A percentile compares a stretch with the other conserved stretches of the same genome.
These are phyloP conservation scores for Serendipita sp. DNA, from an alignment of 768 basidiomycete genomes.

Conservation along the genomic window DNA sequence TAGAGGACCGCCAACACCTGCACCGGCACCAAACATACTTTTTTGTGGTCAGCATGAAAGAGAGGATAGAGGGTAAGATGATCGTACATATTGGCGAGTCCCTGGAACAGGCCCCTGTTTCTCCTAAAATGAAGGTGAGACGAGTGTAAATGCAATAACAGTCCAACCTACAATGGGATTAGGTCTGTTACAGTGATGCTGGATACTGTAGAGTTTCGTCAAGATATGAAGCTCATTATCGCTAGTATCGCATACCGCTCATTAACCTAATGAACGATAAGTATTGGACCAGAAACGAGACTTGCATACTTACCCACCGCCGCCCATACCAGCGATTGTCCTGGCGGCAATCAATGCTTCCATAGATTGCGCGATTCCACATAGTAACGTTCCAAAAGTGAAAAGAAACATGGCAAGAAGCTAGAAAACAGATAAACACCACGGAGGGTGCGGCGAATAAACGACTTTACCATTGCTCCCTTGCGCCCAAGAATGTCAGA, in stretches of 20 bases:
- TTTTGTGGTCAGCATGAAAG: conserved; percentile 10
- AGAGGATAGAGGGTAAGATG: background rate
- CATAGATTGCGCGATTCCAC: conserved; percentile 82
- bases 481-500: conserved; percentile 61
- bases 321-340: conserved; percentile 80
- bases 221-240: too few relatives aligned
- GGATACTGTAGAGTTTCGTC: conserved; percentile 32
- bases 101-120: conserved; percentile 81
- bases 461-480: conserved; percentile 64
- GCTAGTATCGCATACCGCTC: conserved; percentile 38
- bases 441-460: conserved; percentile 9
- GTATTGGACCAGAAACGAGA: background rate
- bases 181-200: conserved; percentile 77
- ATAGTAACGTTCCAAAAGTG: conserved; percentile 58
- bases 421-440: conserved; percentile 12
- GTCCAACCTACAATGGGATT: conserved; percentile 55
- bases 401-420: background rate
- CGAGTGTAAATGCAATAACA: background rate
- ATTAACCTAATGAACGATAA: conserved; percentile 36
- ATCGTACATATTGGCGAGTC: conserved; percentile 69
- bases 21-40: conserved; percentile 69
- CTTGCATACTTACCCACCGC: conserved; percentile 55
- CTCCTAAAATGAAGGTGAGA: conserved; percentile 29
- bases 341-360: conserved; percentile 60
- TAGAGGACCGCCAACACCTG: conserved; percentile 51